Evolutionary conservation across 2,329 filamentous ascomycete species (phyloP), one percentile per base, ranked within the genome.

Genomic region (Fusarium sp.): DNA sequence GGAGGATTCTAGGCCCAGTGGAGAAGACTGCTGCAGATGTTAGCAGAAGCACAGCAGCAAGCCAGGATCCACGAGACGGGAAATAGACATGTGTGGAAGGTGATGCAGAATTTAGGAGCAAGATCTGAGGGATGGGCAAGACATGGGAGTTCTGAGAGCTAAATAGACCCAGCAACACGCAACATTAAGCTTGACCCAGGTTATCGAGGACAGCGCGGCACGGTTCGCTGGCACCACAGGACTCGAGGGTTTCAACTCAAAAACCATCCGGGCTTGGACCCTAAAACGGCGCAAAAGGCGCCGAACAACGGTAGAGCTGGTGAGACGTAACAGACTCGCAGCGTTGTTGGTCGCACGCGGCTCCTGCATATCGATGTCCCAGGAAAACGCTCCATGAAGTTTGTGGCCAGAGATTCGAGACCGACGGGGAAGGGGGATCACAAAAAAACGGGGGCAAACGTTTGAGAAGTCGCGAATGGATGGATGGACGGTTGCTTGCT

Each of bases 41-140:
- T 75, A 74, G 72, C 59, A 56, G 58, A 67, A 39, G 72, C 60
- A 70, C 69, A 67, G 69, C 33, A 69, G 64, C 61, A 75, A 69
- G 58, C 33, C 29, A 27, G 59, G 56, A 67, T 75, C 65, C 65
- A 64, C 59, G 48, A 64, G 37, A 29, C 50, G 43, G 33, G 24
- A 50, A 60, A 33, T 52, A 61, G 41, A 57, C 50, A 60, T 65
- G 39, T 64, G 41, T 29, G 37, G 67, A 60, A 54, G 33, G n/a
- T 39, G 57, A 62, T 20, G 65, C 37, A 41, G 54, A 62, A 37
- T 37, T 58, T 56, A 10, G 22, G 31, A 29, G 35, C 41, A 31
- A 58, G 54, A 64, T n/a, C 18, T 20, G n/a, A 50, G 27, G 50
- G 22, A 43, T 18, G 20, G 50, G 61, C 16, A 41, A 50, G 29